Evolutionary conservation across 106 monocot species (phyloP).

Genomic region (Chionographis japonica): DNA sequence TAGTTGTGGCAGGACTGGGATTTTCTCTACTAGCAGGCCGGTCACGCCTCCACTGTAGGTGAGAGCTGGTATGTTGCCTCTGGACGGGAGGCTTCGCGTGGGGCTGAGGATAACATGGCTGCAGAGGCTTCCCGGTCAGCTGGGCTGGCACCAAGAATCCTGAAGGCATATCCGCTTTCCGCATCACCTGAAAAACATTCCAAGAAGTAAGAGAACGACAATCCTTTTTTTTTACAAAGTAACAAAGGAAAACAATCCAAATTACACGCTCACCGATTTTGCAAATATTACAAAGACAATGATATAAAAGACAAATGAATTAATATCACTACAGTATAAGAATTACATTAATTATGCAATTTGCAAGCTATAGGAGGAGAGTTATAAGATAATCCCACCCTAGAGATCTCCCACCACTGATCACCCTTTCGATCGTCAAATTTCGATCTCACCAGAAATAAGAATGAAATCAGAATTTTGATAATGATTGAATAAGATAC

Average conservation of each 20-base stretch:
- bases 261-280: not conserved
- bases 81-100: slow-evolving; percentile 19
- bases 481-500: no score
- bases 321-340: no score
- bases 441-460: no score
- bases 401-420: no score
- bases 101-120: slow-evolving; percentile 12
- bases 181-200: slow-evolving; percentile 37
- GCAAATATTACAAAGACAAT: not conserved
- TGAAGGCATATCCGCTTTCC: slow-evolving; percentile 50
- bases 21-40: slow-evolving; percentile 9
- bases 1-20: slow-evolving; percentile 6
- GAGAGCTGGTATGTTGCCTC: slow-evolving; percentile 14
- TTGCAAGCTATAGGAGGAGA: no score
- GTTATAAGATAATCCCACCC: no score
- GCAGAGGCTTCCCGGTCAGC: slow-evolving; percentile 18
- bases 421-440: no score
- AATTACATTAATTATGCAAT: no score
- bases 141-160: slow-evolving; percentile 31
- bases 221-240: not conserved
- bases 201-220: not conserved
- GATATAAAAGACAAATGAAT: no score
- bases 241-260: not conserved
- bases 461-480: no score
- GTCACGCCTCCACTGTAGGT: slow-evolving; percentile 62